Base-by-base conservation (phyloP, 2,329 filamentous ascomycete genomes). In the Botrytis porri region DNA sequence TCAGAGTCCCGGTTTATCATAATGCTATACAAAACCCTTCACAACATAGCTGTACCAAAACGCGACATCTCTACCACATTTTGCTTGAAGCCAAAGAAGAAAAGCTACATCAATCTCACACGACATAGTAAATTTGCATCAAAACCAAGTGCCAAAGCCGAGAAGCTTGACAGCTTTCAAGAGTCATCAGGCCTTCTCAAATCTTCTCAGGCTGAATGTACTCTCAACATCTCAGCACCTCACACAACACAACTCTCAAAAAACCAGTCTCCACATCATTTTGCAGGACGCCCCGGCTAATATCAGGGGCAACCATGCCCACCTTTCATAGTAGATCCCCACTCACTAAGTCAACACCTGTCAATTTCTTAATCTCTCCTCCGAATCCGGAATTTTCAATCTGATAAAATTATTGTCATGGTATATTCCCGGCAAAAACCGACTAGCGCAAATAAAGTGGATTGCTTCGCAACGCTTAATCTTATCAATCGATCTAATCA, bases 401-500 rank as follows among this genome's bases (percentile, higher is more conserved):
- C 65, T 69, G 70, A 70, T 70, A 63, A 64, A 4, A 35, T 32
- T 37, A n/a, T 18, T 41, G 18, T 18, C 25, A 8, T 18, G 60
- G 10, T n/a, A 39, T 62, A 62, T 62, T 62, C 60, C 22, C 25
- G 60, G 22, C 35, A 16, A 62, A 37, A 37, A 16, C 1, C 12
- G 0, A 12, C 22, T 39, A 62, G 32, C n/a, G n/a, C 45, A 41
- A 18, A n/a, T 8, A 51, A 29, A 60, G 37, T 57, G 51, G 66
- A 45, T 41, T 25, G 20, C 4, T 39, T 51, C 59, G 59, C 22
- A 54, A 71, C n/a, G 29, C 7, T 25, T 69, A 69, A 72, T 72
- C 70, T 72, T 72, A 72, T 72, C 70, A 63, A 70, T 70, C 69
- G 60, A 72, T 72, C 70, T 72, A 72, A 69, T 72, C 70, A 61